These are phyloP conservation scores for Gracilaria vermiculophylla DNA, from an alignment of 23 red algal species.

Conservation along the genomic window DNA sequence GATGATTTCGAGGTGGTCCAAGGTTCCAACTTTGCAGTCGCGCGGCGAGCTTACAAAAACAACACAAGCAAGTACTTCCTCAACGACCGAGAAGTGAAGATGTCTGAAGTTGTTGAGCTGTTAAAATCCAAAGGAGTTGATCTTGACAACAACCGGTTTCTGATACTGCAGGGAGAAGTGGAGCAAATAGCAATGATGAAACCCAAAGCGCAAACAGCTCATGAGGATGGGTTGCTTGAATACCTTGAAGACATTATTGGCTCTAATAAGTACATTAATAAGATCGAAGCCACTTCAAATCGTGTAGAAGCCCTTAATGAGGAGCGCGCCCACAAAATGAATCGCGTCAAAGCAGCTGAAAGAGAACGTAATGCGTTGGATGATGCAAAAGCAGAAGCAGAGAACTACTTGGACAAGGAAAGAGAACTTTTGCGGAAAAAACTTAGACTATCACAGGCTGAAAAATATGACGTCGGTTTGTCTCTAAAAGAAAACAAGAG, in stretches of 20 bases:
- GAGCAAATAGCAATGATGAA: slow-evolving; percentile 98
- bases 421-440: slow-evolving; percentile 70
- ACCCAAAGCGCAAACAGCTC: slow-evolving; percentile 72
- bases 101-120: slow-evolving; percentile 63
- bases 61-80: slow-evolving; percentile 86
- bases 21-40: slow-evolving; percentile 67
- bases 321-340: slow-evolving; percentile 81
- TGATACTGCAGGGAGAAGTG: slow-evolving; percentile 99
- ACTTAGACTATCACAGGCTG: slow-evolving; percentile 8
- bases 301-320: slow-evolving; percentile 67
- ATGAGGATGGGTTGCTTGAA: slow-evolving; percentile 92
- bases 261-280: slow-evolving; percentile 58
- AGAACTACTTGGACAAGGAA: slow-evolving; percentile 84
- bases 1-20: slow-evolving; percentile 51
- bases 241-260: slow-evolving; percentile 99
- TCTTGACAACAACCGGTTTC: slow-evolving; percentile 96
- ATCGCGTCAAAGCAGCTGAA: slow-evolving; percentile 84
- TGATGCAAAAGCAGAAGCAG: slow-evolving; percentile 78
- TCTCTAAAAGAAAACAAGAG: slow-evolving; percentile 11
- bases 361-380: slow-evolving; percentile 85
- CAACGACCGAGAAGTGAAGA: slow-evolving; percentile 68
- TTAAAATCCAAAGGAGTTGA: slow-evolving; percentile 89
- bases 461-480: background rate
- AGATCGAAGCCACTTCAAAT: slow-evolving; percentile 41
- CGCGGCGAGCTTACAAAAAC: slow-evolving; percentile 75